Evolutionary conservation across 257 asterid species (phyloP).

Genomic region (Capsicum rhomboideum): DNA sequence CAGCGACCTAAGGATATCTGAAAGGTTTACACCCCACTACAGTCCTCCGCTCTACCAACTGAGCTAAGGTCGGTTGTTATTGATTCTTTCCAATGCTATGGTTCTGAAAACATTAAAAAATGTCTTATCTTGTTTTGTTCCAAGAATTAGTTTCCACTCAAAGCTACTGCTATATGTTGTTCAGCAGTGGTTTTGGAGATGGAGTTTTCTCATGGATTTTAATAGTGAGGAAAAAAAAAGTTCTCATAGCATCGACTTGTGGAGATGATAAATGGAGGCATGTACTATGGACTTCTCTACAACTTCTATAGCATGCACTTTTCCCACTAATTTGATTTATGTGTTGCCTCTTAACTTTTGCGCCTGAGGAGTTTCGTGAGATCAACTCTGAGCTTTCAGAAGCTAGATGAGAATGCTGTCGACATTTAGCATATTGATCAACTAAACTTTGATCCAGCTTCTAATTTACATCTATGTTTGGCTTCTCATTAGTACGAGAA

Average conservation of each 20-base stretch:
- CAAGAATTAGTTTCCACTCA: neutral
- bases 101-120: too few relatives aligned
- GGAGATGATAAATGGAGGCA: neutral
- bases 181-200: too few relatives aligned
- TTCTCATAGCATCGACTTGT: neutral
- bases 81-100: neutral
- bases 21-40: neutral
- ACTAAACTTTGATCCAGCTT: neutral
- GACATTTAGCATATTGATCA: neutral
- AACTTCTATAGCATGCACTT: neutral
- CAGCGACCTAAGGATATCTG: slow-evolving; percentile 8
- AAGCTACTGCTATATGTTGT: neutral
- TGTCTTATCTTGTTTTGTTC: neutral
- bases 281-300: neutral
- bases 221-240: neutral
- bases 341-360: too few relatives aligned
- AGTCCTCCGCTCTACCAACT: slow-evolving; percentile 6
- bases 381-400: too few relatives aligned
- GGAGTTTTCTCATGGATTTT: neutral
- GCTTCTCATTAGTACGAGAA: neutral
- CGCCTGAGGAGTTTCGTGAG: too few relatives aligned
- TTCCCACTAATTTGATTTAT: too few relatives aligned
- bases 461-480: neutral
- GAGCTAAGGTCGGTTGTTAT: slow-evolving; percentile 2
- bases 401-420: neutral